Evolutionary conservation across 1,139 yeast genomes (phyloP).

Genomic region (Citeromyces hawaiiensis): DNA sequence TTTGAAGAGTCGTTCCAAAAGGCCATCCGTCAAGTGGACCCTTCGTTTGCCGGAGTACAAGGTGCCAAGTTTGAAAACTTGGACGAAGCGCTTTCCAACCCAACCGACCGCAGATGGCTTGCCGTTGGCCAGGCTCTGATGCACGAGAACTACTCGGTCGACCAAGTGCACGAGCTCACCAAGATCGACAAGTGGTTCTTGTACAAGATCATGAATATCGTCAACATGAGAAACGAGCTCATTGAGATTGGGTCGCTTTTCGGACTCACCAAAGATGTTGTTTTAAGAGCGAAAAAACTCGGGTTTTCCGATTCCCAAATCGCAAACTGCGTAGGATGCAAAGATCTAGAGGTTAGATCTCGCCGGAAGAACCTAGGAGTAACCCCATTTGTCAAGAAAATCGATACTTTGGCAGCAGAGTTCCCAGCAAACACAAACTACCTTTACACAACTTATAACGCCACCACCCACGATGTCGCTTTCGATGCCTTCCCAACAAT

Average conservation of each 20-base stretch:
- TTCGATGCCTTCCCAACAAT: slow-evolving; percentile 86
- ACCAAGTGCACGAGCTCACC: slow-evolving; percentile 77
- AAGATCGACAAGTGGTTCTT: slow-evolving; percentile 96
- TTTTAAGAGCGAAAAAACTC: slow-evolving; percentile 76
- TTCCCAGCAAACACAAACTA: slow-evolving; percentile 97
- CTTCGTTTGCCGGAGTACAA: slow-evolving; percentile 84
- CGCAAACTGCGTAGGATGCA: slow-evolving; percentile 54
- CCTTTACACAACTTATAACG: slow-evolving; percentile 92
- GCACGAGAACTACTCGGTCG: slow-evolving; percentile 84
- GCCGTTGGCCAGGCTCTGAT: slow-evolving; percentile 96
- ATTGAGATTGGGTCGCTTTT: slow-evolving; percentile 47
- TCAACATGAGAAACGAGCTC: slow-evolving; percentile 71
- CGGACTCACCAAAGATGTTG: slow-evolving; percentile 50
- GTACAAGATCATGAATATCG: slow-evolving; percentile 82
- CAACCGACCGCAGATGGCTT: slow-evolving; percentile 96
- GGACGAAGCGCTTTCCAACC: slow-evolving; percentile 71
- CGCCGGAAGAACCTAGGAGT: slow-evolving; percentile 69
- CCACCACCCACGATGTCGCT: slow-evolving; percentile 68
- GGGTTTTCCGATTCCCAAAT: slow-evolving; percentile 96
- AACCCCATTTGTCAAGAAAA: slow-evolving; percentile 88
- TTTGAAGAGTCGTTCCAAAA: slow-evolving; percentile 97
- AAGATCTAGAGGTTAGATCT: slow-evolving; percentile 71
- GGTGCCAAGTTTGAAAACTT: slow-evolving; percentile 73
- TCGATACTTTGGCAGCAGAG: slow-evolving; percentile 96
- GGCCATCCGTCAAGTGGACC: slow-evolving; percentile 95